Conservation (phyloP, 257 asterid genomes). For the Scutellaria minor region DNA sequence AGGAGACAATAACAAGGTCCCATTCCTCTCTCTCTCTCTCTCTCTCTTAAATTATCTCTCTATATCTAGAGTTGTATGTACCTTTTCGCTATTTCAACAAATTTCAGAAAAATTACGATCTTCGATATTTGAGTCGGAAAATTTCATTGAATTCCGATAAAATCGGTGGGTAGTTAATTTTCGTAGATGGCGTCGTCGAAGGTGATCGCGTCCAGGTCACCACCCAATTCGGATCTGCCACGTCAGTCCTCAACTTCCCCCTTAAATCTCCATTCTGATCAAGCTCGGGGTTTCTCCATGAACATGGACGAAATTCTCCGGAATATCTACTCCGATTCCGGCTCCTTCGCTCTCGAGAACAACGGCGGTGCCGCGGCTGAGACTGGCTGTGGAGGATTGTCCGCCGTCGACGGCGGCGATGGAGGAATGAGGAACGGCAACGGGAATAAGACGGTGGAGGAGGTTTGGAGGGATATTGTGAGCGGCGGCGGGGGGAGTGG, state of each 20-base stretch:
- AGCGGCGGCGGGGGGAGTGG: conserved; percentile 38
- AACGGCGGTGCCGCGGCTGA: conserved; percentile 16
- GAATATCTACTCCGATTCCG: conserved; percentile 68
- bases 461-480: conserved; percentile 70
- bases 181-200: conserved; percentile 81
- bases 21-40: conserved; percentile 30
- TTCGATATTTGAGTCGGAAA: conserved; percentile 13
- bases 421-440: conserved; percentile 33
- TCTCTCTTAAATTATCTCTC: conserved; percentile 16
- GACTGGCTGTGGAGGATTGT: neutral
- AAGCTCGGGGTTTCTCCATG: conserved; percentile 60
- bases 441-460: conserved; percentile 56
- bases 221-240: conserved; percentile 95
- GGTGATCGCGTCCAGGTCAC: conserved; percentile 93
- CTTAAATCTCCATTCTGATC: conserved; percentile 58
- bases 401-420: conserved; percentile 33
- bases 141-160: conserved; percentile 30
- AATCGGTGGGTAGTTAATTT: conserved; percentile 44
- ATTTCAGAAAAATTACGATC: neutral
- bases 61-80: conserved; percentile 1
- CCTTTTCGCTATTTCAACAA: neutral
- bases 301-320: conserved; percentile 84
- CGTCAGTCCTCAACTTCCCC: conserved; percentile 60
- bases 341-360: conserved; percentile 41
- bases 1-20: neutral